These are phyloP conservation scores for Septoria linicola DNA, from an alignment of 2,329 filamentous ascomycete species.

Conservation along the genomic window DNA sequence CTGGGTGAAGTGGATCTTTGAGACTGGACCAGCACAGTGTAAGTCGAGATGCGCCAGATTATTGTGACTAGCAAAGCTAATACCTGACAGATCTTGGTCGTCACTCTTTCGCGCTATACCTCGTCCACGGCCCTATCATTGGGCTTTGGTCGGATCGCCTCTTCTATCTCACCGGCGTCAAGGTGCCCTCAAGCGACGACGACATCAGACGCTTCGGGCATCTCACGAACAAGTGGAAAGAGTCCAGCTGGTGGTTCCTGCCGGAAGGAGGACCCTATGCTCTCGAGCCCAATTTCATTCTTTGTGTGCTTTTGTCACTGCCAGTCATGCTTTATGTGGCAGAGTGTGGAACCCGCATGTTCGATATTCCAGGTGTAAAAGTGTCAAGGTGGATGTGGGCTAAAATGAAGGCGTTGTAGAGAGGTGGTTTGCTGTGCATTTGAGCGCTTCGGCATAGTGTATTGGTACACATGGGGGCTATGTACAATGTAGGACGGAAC, in stretches of 20 bases:
- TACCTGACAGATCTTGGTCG: slow-evolving; percentile 52
- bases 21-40: slow-evolving; percentile 29
- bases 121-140: slow-evolving; percentile 63
- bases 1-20: slow-evolving; percentile 29
- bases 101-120: slow-evolving; percentile 62
- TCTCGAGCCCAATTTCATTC: slow-evolving; percentile 30
- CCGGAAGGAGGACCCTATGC: slow-evolving; percentile 25
- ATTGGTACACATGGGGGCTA: slow-evolving; percentile 1
- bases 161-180: slow-evolving; percentile 31
- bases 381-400: slow-evolving; percentile 27
- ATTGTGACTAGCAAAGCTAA: slow-evolving; percentile 5
- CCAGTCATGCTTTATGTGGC: slow-evolving; percentile 31
- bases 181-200: slow-evolving; percentile 23
- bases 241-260: slow-evolving; percentile 32
- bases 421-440: neutral
- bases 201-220: slow-evolving; percentile 23
- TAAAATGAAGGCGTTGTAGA: slow-evolving; percentile 23
- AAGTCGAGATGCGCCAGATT: neutral
- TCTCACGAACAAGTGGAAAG: slow-evolving; percentile 25
- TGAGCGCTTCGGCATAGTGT: slow-evolving; percentile 7
- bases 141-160: slow-evolving; percentile 54
- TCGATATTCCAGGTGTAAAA: slow-evolving; percentile 29
- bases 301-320: slow-evolving; percentile 28
- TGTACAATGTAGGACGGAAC: slow-evolving; percentile 1
- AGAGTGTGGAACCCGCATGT: slow-evolving; percentile 30